Base-by-base conservation (phyloP, 2,329 filamentous ascomycete genomes). In the Teratosphaeria destructans region DNA sequence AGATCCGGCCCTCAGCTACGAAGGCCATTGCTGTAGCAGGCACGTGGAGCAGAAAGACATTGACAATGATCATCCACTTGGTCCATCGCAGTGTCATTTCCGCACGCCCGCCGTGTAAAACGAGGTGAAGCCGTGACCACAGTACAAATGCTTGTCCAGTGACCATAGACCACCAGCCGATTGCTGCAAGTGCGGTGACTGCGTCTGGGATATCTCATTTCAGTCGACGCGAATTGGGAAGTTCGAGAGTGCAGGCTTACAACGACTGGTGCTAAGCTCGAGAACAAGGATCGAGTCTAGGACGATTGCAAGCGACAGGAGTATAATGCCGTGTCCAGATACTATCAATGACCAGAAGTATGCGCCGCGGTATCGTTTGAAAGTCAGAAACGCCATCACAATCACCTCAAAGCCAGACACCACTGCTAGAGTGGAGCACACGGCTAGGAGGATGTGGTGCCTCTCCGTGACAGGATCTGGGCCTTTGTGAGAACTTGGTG, bases 271-370 rank as follows among this genome's bases (percentile, higher is more conserved):
- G 11, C 16, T 43, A n/a, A 16, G 12, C 37, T 43, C 37, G 5
- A n/a, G 16, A 43, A 5, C 37, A 16, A n/a, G 16, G 37, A 14
- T n/a, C 37, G 16, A 43, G 37, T 43, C 37, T 43, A 14, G 11
- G 16, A 43, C 16, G 4, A 16, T 43, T n/a, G 37, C 37, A 43
- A 43, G 12, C 37, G 37, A 43, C 37, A 43, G 37, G 37, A 14
- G 37, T 43, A 43, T 43, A n/a, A 43, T 43, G 37, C 37, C 37
- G 29, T 5, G 4, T 32, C 29, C 29, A 32, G 29, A 16, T 16
- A 43, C 37, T n/a, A 79, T 60, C 59, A 80, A 67, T 53, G 73
- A 76, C 77, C 77, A 79, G 61, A 80, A 80, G 61, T 80, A 80
- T 12, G 77, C 65, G 0, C 78, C 78, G 27, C 68, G 66, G 55